A percentile compares a stretch with the other conserved stretches of the same genome.
Conservation (phyloP, 2,329 filamentous ascomycete genomes). For the Neofusicoccum parvum region DNA sequence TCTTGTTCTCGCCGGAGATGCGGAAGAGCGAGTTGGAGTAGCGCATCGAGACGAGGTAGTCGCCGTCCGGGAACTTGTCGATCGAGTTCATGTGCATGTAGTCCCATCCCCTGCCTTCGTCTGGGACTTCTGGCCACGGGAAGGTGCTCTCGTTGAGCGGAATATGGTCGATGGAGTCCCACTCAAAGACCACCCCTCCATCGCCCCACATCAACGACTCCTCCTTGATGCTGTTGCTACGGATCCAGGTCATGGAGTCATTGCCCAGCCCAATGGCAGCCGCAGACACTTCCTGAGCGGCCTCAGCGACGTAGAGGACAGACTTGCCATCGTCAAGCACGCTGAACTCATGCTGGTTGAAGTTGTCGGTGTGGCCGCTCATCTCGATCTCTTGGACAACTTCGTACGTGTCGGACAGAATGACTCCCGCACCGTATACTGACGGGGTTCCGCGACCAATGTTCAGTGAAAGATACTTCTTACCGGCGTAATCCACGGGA, state of each 20-base stretch:
- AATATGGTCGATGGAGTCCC: conserved; percentile 60
- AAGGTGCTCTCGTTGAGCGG: conserved; percentile 33
- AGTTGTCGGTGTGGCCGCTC: conserved; percentile 39
- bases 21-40: conserved; percentile 32
- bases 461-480: conserved; percentile 47
- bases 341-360: conserved; percentile 57
- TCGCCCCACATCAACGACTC: conserved; percentile 48
- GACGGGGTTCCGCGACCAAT: conserved; percentile 56
- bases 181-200: conserved; percentile 56
- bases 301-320: conserved; percentile 44
- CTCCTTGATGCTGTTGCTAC: conserved; percentile 40
- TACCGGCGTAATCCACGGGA: conserved; percentile 52
- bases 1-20: conserved; percentile 28
- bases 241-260: conserved; percentile 43
- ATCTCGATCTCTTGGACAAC: conserved; percentile 49
- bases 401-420: conserved; percentile 54
- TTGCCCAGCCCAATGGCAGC: conserved; percentile 27
- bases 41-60: conserved; percentile 34
- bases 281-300: conserved; percentile 20
- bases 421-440: conserved; percentile 54
- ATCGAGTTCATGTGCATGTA: conserved; percentile 46
- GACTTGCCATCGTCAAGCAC: conserved; percentile 48
- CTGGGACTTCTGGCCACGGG: background rate
- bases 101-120: conserved; percentile 30
- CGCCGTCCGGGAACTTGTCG: conserved; percentile 39